Evolutionary conservation across 345 rosid genomes (phyloP).

Genomic region (Eucalyptus microcorys): DNA sequence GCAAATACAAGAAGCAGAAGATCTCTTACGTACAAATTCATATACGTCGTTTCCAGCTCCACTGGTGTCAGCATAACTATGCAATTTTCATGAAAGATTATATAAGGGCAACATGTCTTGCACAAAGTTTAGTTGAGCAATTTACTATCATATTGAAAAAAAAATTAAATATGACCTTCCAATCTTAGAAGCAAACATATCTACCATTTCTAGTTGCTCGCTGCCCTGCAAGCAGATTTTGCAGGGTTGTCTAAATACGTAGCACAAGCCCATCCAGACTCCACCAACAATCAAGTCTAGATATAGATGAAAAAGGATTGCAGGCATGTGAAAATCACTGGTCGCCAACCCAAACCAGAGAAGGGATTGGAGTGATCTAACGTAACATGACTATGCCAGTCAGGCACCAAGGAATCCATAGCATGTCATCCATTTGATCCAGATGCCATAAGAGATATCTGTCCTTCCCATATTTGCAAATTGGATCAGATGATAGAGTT

Average conservation of each 20-base stretch:
- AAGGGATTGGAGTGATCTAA: neutral
- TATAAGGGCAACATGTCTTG: neutral
- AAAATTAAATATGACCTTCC: neutral
- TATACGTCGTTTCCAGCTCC: conserved; percentile 90
- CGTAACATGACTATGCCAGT: neutral
- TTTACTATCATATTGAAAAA: neutral
- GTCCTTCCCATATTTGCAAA: neutral
- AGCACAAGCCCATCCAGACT: neutral
- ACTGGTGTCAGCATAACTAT: conserved; percentile 86
- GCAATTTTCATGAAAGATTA: neutral
- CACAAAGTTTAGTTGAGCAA: neutral
- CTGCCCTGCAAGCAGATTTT: neutral
- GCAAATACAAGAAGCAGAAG: neutral
- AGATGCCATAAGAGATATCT: neutral
- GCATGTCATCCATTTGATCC: neutral
- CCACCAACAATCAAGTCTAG: neutral
- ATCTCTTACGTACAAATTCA: conserved; percentile 64
- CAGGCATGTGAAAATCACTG: neutral
- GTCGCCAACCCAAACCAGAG: neutral
- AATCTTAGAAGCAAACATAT: neutral
- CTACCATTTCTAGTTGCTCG: neutral
- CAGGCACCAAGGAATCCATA: neutral
- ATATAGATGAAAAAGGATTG: neutral
- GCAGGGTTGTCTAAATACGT: neutral
- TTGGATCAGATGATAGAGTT: neutral